Conservation (phyloP, 805 yeast species). For the Yamadazyma philogaea region DNA sequence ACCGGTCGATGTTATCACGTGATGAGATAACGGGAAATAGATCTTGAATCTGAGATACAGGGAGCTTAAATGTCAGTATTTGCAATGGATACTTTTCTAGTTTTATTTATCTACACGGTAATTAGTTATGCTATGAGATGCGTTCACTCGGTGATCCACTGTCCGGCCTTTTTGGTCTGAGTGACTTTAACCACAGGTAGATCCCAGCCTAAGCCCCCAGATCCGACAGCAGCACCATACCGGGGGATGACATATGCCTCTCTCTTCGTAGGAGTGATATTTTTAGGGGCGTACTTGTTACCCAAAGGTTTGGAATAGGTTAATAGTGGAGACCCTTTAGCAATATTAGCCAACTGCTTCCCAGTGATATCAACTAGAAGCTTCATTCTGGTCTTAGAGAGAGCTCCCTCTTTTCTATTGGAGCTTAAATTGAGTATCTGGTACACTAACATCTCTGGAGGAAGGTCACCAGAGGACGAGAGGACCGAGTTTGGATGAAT, state of each 20-base stretch:
- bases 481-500: conserved; percentile 79
- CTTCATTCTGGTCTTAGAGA: conserved; percentile 57
- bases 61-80: too few relatives aligned
- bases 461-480: conserved; percentile 56
- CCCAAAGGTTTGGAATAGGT: conserved; percentile 91
- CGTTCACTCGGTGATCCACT: conserved; percentile 51
- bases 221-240: conserved; percentile 78
- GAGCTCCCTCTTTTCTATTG: conserved; percentile 30
- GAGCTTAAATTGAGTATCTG: conserved; percentile 60
- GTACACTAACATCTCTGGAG: conserved; percentile 78
- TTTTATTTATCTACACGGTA: too few relatives aligned
- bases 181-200: conserved; percentile 71
- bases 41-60: too few relatives aligned
- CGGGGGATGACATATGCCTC: conserved; percentile 90
- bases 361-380: conserved; percentile 75
- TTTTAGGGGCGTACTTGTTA: conserved; percentile 81
- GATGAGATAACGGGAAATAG: background rate
- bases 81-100: too few relatives aligned
- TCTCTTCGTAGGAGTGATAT: conserved; percentile 60
- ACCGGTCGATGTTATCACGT: background rate
- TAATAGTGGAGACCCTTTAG: conserved; percentile 65
- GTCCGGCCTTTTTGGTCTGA: conserved; percentile 64
- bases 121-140: background rate
- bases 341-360: conserved; percentile 72
- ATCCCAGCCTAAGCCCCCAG: conserved; percentile 91